Percentiles rank a stretch among this genome's conserved stretches.
Evolutionary conservation across 2,329 filamentous ascomycete species (phyloP).

Genomic region (Apiospora kogelbergensis): DNA sequence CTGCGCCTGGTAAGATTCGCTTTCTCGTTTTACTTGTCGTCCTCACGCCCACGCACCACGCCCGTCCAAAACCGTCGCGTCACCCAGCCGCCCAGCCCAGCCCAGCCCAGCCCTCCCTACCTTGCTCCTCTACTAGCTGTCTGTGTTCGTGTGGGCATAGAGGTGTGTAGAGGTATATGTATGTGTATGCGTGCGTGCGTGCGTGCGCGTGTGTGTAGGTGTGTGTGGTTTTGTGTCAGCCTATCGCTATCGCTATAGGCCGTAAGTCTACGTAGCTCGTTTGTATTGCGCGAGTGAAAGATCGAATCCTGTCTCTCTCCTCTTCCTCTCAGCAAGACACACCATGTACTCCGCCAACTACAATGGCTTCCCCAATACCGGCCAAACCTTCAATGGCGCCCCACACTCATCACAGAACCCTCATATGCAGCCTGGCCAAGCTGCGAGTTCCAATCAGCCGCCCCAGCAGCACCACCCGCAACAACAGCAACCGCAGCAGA

Average conservation of each 20-base stretch:
- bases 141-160: slow-evolving; percentile 10
- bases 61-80: slow-evolving; percentile 6
- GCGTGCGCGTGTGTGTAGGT: neutral
- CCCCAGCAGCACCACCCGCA: slow-evolving; percentile 19
- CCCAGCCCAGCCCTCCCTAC: neutral
- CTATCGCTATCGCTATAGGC: slow-evolving; percentile 11
- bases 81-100: neutral
- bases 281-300: slow-evolving; percentile 5
- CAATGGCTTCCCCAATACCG: slow-evolving; percentile 53
- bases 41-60: slow-evolving; percentile 4
- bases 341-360: slow-evolving; percentile 56
- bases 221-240: slow-evolving; percentile 1
- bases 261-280: slow-evolving; percentile 6
- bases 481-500: slow-evolving; percentile 36
- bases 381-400: slow-evolving; percentile 49
- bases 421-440: slow-evolving; percentile 47
- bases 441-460: slow-evolving; percentile 23
- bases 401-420: slow-evolving; percentile 44
- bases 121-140: too few relatives aligned
- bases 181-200: neutral
- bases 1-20: slow-evolving; percentile 3
- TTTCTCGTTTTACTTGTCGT: slow-evolving; percentile 1
- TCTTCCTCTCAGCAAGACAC: slow-evolving; percentile 18
- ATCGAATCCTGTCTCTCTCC: neutral
- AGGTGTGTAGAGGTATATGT: slow-evolving; percentile 10